phyloP scores from a whole-genome alignment of 345 rosid species.

The Linum trigynum region DNA sequence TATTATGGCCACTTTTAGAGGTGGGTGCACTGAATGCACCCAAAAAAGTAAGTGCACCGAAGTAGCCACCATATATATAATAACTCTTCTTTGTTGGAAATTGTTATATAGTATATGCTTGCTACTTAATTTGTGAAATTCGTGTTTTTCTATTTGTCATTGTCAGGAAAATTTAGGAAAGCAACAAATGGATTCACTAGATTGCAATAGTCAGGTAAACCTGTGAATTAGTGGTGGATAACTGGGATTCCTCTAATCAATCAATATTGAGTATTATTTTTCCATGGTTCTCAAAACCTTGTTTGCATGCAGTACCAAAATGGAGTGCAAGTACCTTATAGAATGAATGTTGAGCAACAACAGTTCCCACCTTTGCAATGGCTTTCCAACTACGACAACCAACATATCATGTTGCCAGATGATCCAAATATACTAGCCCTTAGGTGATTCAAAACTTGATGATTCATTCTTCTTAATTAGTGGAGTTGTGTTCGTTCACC shows the following conservation, averaged over 20 bases:
- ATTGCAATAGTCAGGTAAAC: conserved; percentile 43
- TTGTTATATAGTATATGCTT: too few species aligned
- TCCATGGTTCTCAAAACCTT: conserved; percentile 4
- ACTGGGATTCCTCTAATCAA: conserved; percentile 3
- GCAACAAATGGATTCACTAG: conserved; percentile 48
- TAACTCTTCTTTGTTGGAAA: too few species aligned
- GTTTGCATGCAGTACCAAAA: conserved; percentile 50
- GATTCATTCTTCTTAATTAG: background rate
- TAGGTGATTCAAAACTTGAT: conserved; percentile 23
- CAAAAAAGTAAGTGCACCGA: too few species aligned
- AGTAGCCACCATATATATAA: too few species aligned
- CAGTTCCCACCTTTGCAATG: conserved; percentile 43
- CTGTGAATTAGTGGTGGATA: conserved; percentile 6
- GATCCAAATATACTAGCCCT: conserved; percentile 42
- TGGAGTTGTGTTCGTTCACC: too few species aligned
- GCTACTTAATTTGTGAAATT: background rate
- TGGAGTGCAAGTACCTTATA: conserved; percentile 42
- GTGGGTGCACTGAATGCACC: too few species aligned
- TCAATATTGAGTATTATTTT: conserved; percentile 3
- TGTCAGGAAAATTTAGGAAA: conserved; percentile 38
- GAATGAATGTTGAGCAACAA: conserved; percentile 52
- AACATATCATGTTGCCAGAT: conserved; percentile 36
- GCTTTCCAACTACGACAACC: conserved; percentile 40
- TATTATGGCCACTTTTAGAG: too few species aligned
- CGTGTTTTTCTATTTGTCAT: background rate